These are phyloP conservation scores for Neonectria sp. DNA, from an alignment of 2,329 filamentous ascomycete genomes.

Conservation along the genomic window DNA sequence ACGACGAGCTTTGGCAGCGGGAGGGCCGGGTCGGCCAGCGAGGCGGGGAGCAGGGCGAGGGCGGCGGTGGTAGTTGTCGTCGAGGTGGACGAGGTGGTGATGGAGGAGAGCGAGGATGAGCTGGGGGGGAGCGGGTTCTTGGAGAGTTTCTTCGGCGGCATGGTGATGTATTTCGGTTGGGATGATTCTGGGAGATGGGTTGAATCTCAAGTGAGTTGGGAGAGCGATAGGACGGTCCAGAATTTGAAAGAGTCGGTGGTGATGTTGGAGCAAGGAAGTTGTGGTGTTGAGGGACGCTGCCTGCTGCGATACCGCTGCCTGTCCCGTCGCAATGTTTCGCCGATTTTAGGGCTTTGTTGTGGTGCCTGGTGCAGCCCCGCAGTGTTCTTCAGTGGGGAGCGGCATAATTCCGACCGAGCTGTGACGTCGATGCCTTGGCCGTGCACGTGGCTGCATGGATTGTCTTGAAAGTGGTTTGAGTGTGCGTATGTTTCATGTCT, in stretches of 20 bases:
- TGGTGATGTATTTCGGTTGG: too few relatives aligned
- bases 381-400: neutral
- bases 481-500: neutral
- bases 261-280: slow-evolving; percentile 9
- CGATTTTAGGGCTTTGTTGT: slow-evolving; percentile 7
- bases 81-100: slow-evolving; percentile 46
- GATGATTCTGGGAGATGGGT: neutral
- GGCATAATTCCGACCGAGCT: neutral
- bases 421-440: slow-evolving; percentile 12
- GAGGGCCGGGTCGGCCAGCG: slow-evolving; percentile 66
- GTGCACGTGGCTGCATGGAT: neutral
- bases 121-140: slow-evolving; percentile 45
- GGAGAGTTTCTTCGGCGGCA: slow-evolving; percentile 50
- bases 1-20: slow-evolving; percentile 88
- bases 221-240: neutral
- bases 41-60: slow-evolving; percentile 52
- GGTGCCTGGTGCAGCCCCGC: slow-evolving; percentile 11
- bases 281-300: slow-evolving; percentile 30
- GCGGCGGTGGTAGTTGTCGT: slow-evolving; percentile 51
- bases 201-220: neutral
- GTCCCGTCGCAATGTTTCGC: neutral
- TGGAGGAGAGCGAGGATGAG: slow-evolving; percentile 38
- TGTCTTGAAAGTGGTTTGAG: neutral
- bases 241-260: neutral
- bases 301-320: slow-evolving; percentile 14